Evolutionary conservation across 768 basidiomycete genomes (phyloP).

Genomic region (Hemileccinum impolitum): DNA sequence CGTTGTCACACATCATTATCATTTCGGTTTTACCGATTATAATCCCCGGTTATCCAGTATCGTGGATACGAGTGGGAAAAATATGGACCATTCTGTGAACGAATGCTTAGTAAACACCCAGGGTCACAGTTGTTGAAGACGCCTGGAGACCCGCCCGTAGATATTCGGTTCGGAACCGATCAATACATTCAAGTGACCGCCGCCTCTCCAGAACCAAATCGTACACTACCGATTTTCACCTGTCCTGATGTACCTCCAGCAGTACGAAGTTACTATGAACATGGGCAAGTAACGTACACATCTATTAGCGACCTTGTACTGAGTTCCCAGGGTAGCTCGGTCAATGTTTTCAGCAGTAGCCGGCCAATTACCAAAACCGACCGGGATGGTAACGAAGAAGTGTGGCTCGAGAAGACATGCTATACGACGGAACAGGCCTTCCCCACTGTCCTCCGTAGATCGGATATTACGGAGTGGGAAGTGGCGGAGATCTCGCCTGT

Average conservation of each 20-base stretch:
- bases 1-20: slow-evolving; percentile 16
- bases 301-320: background rate
- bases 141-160: slow-evolving; percentile 73
- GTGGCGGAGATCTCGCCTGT: slow-evolving; percentile 81
- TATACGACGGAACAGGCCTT: slow-evolving; percentile 85
- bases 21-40: background rate
- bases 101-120: slow-evolving; percentile 88
- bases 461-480: slow-evolving; percentile 73
- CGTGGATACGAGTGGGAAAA: slow-evolving; percentile 96
- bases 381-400: slow-evolving; percentile 65
- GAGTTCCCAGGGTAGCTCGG: slow-evolving; percentile 50
- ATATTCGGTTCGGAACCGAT: slow-evolving; percentile 72
- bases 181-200: slow-evolving; percentile 89
- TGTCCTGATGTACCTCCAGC: slow-evolving; percentile 79
- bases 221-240: slow-evolving; percentile 70
- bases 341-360: slow-evolving; percentile 78
- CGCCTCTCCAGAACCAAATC: slow-evolving; percentile 83
- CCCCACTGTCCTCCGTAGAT: slow-evolving; percentile 87
- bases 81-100: slow-evolving; percentile 83
- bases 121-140: slow-evolving; percentile 76
- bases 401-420: slow-evolving; percentile 88
- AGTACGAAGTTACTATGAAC: slow-evolving; percentile 84
- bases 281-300: slow-evolving; percentile 49
- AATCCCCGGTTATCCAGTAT: slow-evolving; percentile 48
- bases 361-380: slow-evolving; percentile 63